Evolutionary conservation across 2,329 filamentous ascomycete genomes (phyloP).

Genomic region (Microsporum ferrugineum): DNA sequence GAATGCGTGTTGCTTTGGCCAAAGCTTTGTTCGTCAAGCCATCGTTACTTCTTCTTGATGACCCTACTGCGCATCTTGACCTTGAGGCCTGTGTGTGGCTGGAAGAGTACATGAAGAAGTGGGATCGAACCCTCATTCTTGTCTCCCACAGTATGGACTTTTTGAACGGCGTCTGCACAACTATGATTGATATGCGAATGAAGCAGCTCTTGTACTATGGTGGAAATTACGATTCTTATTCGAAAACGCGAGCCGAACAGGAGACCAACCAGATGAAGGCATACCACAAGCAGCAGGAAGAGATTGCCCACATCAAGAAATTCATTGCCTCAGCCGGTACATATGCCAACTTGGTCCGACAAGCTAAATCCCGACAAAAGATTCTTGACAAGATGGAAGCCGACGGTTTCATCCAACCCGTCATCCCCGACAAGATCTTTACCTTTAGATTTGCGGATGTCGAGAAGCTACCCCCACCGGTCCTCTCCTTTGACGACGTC

Average conservation of each 20-base stretch:
- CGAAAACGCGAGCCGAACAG: conserved; percentile 87
- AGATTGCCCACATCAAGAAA: conserved; percentile 99
- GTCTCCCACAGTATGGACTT: conserved; percentile 99
- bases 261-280: conserved; percentile 99
- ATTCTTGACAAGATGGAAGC: conserved; percentile 99
- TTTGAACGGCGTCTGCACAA: conserved; percentile 95
- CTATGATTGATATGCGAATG: conserved; percentile 95
- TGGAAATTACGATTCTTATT: conserved; percentile 98
- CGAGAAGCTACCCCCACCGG: conserved; percentile 96
- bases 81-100: conserved; percentile 99
- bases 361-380: conserved; percentile 99
- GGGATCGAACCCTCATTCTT: conserved; percentile 91
- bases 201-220: conserved; percentile 92
- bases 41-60: conserved; percentile 86
- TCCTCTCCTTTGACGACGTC: conserved; percentile 91
- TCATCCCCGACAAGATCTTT: conserved; percentile 75
- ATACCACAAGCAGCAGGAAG: conserved; percentile 97
- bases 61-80: conserved; percentile 98
- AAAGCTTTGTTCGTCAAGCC: conserved; percentile 99
- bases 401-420: conserved; percentile 93
- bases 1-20: conserved; percentile 95
- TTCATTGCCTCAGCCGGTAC: conserved; percentile 99
- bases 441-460: conserved; percentile 97
- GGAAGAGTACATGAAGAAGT: conserved; percentile 99
- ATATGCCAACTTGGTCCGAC: conserved; percentile 96